These are phyloP conservation scores for Cytospora mali DNA, from an alignment of 2,329 filamentous ascomycete genomes.

Conservation along the genomic window DNA sequence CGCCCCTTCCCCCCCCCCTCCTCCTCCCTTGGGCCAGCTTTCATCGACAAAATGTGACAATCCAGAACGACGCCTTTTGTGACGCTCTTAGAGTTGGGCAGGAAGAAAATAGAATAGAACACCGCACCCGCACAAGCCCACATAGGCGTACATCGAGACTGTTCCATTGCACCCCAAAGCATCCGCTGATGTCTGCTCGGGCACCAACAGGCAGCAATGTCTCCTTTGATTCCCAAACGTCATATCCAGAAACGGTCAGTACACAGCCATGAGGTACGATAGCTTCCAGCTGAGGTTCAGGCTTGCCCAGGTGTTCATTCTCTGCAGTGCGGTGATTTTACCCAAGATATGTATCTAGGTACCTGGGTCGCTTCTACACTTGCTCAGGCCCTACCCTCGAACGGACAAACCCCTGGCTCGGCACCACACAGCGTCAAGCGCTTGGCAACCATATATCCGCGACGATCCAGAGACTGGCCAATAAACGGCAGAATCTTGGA, in stretches of 20 bases:
- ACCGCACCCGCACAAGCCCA: neutral
- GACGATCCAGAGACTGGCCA: neutral
- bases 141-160: neutral
- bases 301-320: neutral
- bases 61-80: neutral
- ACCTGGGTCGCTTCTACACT: too few species aligned
- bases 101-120: neutral
- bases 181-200: neutral
- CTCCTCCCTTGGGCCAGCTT: neutral
- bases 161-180: neutral
- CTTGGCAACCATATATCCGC: neutral
- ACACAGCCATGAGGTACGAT: neutral
- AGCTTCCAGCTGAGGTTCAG: neutral
- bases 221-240: neutral
- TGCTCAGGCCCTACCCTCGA: neutral
- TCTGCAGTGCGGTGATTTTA: too few species aligned
- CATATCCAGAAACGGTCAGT: neutral
- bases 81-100: neutral
- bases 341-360: too few species aligned
- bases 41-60: neutral
- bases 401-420: conserved; percentile 1
- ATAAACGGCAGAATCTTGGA: conserved; percentile 18
- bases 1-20: too few species aligned
- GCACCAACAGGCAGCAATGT: neutral
- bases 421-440: conserved; percentile 2